A percentile compares a stretch with the other conserved stretches of the same genome.
Evolutionary conservation across 2,329 filamentous ascomycete species (phyloP).

Genomic region (Calonectria hawksworthii): DNA sequence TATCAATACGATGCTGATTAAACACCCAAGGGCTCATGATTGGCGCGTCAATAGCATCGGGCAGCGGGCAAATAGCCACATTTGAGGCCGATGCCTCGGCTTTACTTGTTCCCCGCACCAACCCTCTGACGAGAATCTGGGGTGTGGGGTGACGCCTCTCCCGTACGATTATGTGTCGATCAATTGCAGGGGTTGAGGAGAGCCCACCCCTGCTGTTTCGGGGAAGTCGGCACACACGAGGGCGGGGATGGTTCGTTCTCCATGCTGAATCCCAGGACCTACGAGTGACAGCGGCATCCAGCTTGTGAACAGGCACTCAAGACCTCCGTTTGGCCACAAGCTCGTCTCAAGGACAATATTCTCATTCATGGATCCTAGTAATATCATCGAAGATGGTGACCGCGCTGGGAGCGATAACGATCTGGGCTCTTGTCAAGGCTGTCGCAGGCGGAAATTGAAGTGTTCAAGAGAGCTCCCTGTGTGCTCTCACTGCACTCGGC

Average conservation of each 20-base stretch:
- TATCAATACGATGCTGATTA: background rate
- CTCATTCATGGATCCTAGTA: background rate
- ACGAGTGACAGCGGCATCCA: background rate
- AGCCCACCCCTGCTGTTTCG: constrained; percentile 5
- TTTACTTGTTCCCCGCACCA: constrained; percentile 4
- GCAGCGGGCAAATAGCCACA: constrained; percentile 14
- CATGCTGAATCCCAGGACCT: background rate
- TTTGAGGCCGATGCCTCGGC: constrained; percentile 8
- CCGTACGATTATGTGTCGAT: constrained; percentile 1
- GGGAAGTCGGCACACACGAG: constrained; percentile 8
- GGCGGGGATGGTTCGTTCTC: background rate
- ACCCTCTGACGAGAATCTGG: background rate
- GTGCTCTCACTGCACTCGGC: constrained; percentile 37
- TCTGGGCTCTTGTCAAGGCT: constrained; percentile 38
- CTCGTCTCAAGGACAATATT: background rate
- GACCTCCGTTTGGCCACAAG: background rate
- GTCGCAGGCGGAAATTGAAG: constrained; percentile 37
- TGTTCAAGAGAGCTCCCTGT: constrained; percentile 38
- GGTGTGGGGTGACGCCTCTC: constrained; percentile 13
- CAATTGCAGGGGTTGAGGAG: background rate
- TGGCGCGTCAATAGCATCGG: constrained; percentile 6
- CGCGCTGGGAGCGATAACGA: background rate
- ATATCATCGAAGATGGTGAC: background rate
- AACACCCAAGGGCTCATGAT: background rate
- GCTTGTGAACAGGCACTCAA: background rate